phyloP scores from a whole-genome alignment of 805 yeast genomes.

The Metschnikowia kofuensis region DNA sequence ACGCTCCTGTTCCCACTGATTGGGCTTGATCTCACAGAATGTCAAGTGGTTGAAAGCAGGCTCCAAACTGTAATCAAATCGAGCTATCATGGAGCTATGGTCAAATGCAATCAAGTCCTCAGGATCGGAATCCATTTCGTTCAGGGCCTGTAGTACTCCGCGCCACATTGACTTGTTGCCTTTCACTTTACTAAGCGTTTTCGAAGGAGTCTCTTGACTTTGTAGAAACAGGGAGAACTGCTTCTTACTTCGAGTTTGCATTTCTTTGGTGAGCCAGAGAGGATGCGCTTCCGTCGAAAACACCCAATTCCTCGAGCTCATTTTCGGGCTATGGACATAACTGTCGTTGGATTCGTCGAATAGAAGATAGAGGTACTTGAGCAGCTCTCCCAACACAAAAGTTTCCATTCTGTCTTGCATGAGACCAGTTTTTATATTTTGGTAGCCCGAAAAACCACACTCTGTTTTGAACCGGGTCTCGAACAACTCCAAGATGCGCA shows the following conservation, averaged over 20 bases:
- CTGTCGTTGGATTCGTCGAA: constrained; percentile 64
- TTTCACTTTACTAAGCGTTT: not conserved
- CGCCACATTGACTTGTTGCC: constrained; percentile 11
- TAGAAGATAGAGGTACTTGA: constrained; percentile 75
- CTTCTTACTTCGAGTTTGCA: constrained; percentile 3
- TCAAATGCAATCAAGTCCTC: not conserved
- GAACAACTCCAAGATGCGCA: constrained; percentile 55
- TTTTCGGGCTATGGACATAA: constrained; percentile 29
- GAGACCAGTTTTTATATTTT: constrained; percentile 60
- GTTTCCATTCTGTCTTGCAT: constrained; percentile 86
- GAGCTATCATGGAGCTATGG: constrained; percentile 8
- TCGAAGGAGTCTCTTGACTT: no score
- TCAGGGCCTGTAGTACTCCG: constrained; percentile 2
- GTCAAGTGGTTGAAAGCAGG: constrained; percentile 17
- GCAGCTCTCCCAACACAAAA: constrained; percentile 82
- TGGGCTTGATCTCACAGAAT: constrained; percentile 33
- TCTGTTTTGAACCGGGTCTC: constrained; percentile 48
- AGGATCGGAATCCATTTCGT: constrained; percentile 1
- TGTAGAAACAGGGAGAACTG: no score
- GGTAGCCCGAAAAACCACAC: constrained; percentile 83
- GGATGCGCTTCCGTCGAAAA: constrained; percentile 95
- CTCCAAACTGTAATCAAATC: constrained; percentile 14
- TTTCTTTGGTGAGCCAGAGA: constrained; percentile 58
- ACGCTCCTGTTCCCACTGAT: constrained; percentile 8
- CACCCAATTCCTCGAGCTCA: constrained; percentile 51